A percentile compares a stretch with the other conserved stretches of the same genome.
Conservation (phyloP, 2,329 filamentous ascomycete species). For the Bipolaris cookei region DNA sequence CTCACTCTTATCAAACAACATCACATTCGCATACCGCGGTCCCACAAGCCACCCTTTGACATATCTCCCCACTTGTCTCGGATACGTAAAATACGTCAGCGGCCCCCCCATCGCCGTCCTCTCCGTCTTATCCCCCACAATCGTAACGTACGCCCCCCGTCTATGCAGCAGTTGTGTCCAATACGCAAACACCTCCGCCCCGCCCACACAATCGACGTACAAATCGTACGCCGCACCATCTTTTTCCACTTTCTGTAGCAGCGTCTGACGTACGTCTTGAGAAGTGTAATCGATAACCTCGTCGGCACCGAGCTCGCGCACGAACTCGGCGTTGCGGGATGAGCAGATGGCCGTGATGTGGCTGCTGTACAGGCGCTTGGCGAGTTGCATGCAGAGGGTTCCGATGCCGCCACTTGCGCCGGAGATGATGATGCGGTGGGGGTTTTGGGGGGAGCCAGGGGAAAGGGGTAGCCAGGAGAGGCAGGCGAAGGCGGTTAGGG, state of each 20-base stretch:
- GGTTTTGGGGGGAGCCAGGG: conserved; percentile 3
- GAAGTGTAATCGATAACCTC: conserved; percentile 51
- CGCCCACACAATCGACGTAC: conserved; percentile 60
- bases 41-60: conserved; percentile 34
- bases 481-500: conserved; percentile 48
- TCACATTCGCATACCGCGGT: conserved; percentile 40
- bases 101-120: conserved; percentile 51
- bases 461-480: conserved; percentile 34
- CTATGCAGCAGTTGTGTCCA: conserved; percentile 42
- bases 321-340: conserved; percentile 54
- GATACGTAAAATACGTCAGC: conserved; percentile 42
- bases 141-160: conserved; percentile 51
- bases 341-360: conserved; percentile 59
- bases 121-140: conserved; percentile 47
- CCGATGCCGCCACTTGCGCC: conserved; percentile 45
- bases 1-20: conserved; percentile 32
- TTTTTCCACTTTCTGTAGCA: conserved; percentile 41
- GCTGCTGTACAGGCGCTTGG: conserved; percentile 47
- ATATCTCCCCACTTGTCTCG: conserved; percentile 33
- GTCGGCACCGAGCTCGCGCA: conserved; percentile 57
- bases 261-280: conserved; percentile 37
- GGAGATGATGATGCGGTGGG: conserved; percentile 34
- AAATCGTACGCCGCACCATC: conserved; percentile 49
- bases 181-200: conserved; percentile 54
- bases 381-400: conserved; percentile 49